Conservation (phyloP, 129 eudicot genomes). For the Gnaphalium uliginosum region DNA sequence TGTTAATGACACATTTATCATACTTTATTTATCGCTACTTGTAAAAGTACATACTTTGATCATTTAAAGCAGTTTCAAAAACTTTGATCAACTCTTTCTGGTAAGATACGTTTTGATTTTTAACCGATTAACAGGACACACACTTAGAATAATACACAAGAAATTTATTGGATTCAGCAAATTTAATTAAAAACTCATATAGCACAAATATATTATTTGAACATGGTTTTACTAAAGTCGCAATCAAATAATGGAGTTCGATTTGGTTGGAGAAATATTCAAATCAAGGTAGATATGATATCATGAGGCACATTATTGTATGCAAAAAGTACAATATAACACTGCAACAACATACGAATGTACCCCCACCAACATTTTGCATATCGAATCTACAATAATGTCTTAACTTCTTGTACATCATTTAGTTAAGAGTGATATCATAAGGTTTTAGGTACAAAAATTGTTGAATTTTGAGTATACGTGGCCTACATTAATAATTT, state of each 20-base stretch:
- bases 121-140: too few relatives aligned
- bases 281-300: slow-evolving; percentile 5
- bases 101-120: too few relatives aligned
- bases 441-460: background rate
- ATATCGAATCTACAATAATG: background rate
- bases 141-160: too few relatives aligned
- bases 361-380: slow-evolving; percentile 1
- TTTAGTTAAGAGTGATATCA: background rate
- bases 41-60: too few relatives aligned
- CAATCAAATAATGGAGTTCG: slow-evolving; percentile 1
- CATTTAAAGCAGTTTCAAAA: too few relatives aligned
- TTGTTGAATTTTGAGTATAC: background rate
- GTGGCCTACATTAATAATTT: background rate
- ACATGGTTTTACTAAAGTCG: background rate
- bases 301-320: background rate
- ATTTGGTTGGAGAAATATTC: slow-evolving; percentile 2
- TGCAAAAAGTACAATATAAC: background rate
- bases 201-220: background rate
- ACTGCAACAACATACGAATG: slow-evolving; percentile 2
- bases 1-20: too few relatives aligned
- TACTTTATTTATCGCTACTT: too few relatives aligned
- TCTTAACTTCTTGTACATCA: background rate
- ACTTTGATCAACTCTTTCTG: too few relatives aligned
- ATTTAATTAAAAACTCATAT: background rate
- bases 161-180: background rate